Percentiles rank a stretch among this genome's conserved stretches.
phyloP scores from a whole-genome alignment of 164 flowering plant species.

The Chimonanthus praecox region DNA sequence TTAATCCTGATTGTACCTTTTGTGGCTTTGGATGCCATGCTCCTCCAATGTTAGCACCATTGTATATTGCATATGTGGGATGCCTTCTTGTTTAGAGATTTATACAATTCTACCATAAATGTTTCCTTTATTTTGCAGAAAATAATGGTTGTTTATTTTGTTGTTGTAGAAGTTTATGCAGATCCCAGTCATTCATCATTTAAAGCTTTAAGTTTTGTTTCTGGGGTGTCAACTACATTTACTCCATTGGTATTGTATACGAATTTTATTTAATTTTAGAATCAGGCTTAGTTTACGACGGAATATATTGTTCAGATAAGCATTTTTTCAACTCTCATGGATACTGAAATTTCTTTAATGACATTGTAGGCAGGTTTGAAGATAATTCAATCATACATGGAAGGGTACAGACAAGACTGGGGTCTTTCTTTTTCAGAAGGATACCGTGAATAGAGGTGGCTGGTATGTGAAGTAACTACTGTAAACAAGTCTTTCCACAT shows the following conservation, averaged over 20 bases:
- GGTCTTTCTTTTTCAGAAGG: slow-evolving; percentile 76
- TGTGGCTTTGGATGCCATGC: background rate
- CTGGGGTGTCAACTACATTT: slow-evolving; percentile 71
- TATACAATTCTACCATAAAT: background rate
- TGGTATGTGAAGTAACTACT: slow-evolving; percentile 49
- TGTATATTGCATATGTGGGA: background rate
- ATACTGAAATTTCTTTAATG: background rate
- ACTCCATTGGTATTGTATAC: slow-evolving; percentile 60
- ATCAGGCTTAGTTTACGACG: background rate
- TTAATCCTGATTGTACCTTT: background rate
- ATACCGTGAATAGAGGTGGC: slow-evolving; percentile 73
- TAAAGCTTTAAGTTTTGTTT: slow-evolving; percentile 70
- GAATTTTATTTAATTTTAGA: background rate
- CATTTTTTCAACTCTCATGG: background rate
- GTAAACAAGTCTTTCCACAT: background rate
- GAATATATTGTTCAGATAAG: background rate
- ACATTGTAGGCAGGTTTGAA: slow-evolving; percentile 70
- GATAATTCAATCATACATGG: slow-evolving; percentile 81
- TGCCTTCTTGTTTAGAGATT: background rate
- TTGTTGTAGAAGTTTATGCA: slow-evolving; percentile 82
- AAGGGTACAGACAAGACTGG: slow-evolving; percentile 97
- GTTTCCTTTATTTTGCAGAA: background rate
- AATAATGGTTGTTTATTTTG: background rate
- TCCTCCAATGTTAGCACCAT: too few relatives aligned
- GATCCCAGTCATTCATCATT: slow-evolving; percentile 85